These are phyloP conservation scores for Mediolabrus comicus DNA, from an alignment of 108 stramenopile species.

Conservation along the genomic window DNA sequence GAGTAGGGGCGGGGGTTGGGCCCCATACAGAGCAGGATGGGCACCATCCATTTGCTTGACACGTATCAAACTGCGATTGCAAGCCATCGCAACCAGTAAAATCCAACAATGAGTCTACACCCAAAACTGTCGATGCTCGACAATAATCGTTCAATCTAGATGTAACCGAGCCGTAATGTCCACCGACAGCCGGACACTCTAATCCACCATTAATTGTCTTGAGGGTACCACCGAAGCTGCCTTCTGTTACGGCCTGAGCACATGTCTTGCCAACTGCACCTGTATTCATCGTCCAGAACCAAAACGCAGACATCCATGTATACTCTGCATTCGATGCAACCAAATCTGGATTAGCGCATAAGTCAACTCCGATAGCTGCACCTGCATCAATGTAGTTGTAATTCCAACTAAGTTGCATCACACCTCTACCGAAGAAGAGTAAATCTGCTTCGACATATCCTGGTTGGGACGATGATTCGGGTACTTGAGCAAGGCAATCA, in stretches of 20 bases:
- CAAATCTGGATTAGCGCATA: conserved; percentile 1
- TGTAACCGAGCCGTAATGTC: background rate
- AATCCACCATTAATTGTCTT: conserved; percentile 8
- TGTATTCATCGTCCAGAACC: background rate
- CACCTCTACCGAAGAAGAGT: conserved; percentile 11
- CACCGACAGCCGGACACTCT: conserved; percentile 4
- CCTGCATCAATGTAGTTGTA: conserved; percentile 14
- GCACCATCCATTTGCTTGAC: no score
- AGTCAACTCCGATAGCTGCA: background rate
- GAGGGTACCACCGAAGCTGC: conserved; percentile 8
- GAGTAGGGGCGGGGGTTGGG: no score
- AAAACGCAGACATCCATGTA: background rate
- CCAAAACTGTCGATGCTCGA: background rate
- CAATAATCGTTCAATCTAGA: conserved; percentile 9
- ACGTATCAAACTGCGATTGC: no score
- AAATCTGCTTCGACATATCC: conserved; percentile 1
- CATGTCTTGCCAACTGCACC: background rate
- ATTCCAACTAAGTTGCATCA: background rate
- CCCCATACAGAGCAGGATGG: no score
- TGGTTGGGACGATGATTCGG: background rate
- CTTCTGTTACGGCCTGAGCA: background rate
- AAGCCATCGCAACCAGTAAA: no score
- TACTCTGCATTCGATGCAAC: conserved; percentile 1
- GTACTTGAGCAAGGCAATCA: background rate
- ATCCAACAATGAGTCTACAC: background rate